Percentiles rank a stretch among this genome's conserved stretches.
Evolutionary conservation across 1,284 basidiomycete species (phyloP).

Genomic region (Naganishia sp.): DNA sequence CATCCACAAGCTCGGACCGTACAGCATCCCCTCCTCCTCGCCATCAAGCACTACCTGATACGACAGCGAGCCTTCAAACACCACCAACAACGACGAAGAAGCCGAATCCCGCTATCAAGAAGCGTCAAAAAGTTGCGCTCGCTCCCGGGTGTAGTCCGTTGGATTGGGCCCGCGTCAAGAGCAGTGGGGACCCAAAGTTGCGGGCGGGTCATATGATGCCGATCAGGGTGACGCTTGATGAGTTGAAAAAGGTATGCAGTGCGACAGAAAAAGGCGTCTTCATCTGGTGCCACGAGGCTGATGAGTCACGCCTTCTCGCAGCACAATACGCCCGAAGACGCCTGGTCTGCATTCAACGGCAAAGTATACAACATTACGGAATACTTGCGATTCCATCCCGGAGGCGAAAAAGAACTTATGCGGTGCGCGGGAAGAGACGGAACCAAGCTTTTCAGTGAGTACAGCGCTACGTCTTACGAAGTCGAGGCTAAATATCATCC

Average conservation of each 20-base stretch:
- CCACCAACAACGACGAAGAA: slow-evolving; percentile 63
- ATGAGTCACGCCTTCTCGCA: slow-evolving; percentile 20
- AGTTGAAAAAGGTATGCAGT: slow-evolving; percentile 70
- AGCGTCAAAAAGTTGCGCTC: slow-evolving; percentile 78
- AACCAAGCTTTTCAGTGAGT: slow-evolving; percentile 84
- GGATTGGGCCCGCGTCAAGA: slow-evolving; percentile 89
- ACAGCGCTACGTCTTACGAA: neutral
- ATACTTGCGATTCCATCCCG: slow-evolving; percentile 90
- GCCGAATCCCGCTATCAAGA: slow-evolving; percentile 55
- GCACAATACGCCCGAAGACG: slow-evolving; percentile 67
- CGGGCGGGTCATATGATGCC: slow-evolving; percentile 48
- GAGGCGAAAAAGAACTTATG: slow-evolving; percentile 91
- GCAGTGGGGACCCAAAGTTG: slow-evolving; percentile 61
- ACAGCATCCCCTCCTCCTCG: slow-evolving; percentile 58
- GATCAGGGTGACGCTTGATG: slow-evolving; percentile 75
- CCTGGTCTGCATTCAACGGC: slow-evolving; percentile 89
- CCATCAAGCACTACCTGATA: slow-evolving; percentile 55
- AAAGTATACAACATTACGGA: slow-evolving; percentile 97
- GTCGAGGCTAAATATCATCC: neutral
- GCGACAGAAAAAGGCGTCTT: neutral
- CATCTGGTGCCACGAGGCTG: neutral
- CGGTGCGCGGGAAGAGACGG: slow-evolving; percentile 94
- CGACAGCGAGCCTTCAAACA: slow-evolving; percentile 53
- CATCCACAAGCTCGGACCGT: slow-evolving; percentile 31
- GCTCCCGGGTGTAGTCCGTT: slow-evolving; percentile 88